These are phyloP conservation scores for Moniliella sp. DNA, from an alignment of 1,284 basidiomycete species.

Conservation along the genomic window DNA sequence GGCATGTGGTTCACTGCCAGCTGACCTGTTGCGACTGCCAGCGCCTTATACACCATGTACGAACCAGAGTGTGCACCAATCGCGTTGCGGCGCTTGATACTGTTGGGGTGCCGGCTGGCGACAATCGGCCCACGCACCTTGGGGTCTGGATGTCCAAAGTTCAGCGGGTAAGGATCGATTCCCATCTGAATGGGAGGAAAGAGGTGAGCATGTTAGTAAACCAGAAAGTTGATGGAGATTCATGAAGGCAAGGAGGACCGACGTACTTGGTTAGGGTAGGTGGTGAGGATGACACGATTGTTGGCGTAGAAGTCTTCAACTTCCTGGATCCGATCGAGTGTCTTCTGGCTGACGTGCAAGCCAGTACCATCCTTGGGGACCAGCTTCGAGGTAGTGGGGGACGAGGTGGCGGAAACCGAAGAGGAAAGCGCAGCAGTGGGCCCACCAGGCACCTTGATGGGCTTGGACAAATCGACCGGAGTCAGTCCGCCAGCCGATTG, in stretches of 20 bases:
- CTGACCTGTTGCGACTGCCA: slow-evolving; percentile 62
- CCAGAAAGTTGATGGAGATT: slow-evolving; percentile 1
- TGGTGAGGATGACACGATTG: slow-evolving; percentile 17
- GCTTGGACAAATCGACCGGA: background rate
- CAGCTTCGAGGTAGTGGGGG: background rate
- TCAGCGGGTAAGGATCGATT: slow-evolving; percentile 48
- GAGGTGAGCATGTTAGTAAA: slow-evolving; percentile 45
- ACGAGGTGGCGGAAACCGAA: background rate
- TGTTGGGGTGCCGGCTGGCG: slow-evolving; percentile 57
- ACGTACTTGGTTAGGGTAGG: slow-evolving; percentile 21
- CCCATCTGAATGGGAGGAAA: too few species aligned
- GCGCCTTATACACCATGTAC: slow-evolving; percentile 79
- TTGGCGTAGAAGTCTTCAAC: slow-evolving; percentile 1
- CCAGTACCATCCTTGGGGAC: background rate
- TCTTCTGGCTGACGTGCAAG: background rate
- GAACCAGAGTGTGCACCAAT: slow-evolving; percentile 79
- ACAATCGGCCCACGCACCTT: slow-evolving; percentile 60
- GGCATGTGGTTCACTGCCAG: slow-evolving; percentile 47
- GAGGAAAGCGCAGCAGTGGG: background rate
- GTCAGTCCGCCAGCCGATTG: background rate
- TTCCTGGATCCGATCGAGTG: background rate
- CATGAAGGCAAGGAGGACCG: too few species aligned
- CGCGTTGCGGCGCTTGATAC: slow-evolving; percentile 69
- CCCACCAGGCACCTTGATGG: background rate
- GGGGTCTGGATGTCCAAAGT: slow-evolving; percentile 57